Evolutionary conservation across 192 early-diverging fungal genomes (phyloP).

Genomic region (Backusella luteola): DNA sequence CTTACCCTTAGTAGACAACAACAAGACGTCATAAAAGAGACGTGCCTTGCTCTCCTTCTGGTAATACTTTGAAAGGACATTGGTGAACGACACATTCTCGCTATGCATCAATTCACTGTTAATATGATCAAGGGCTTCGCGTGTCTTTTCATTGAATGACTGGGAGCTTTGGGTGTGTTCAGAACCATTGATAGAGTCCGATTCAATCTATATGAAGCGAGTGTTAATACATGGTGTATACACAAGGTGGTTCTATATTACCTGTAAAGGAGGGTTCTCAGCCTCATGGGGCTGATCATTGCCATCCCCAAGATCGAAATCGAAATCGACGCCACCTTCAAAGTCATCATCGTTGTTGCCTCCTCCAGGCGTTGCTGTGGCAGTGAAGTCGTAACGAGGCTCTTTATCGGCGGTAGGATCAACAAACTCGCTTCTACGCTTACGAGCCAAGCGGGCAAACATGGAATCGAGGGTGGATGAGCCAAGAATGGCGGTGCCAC

Average conservation of each 20-base stretch:
- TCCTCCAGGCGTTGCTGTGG: neutral
- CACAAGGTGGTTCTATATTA: neutral
- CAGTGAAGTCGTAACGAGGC: neutral
- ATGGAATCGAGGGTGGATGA: neutral
- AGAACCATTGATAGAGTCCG: neutral
- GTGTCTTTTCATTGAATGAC: neutral
- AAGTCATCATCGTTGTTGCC: neutral
- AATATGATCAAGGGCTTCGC: neutral
- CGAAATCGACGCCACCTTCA: neutral
- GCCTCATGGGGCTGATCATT: neutral
- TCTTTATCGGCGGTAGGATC: neutral
- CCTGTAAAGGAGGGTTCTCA: neutral
- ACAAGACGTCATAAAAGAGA: conserved; percentile 91
- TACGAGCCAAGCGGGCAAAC: neutral
- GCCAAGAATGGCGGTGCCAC: conserved; percentile 13
- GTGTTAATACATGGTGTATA: neutral
- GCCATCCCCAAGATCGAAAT: neutral
- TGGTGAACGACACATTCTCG: neutral
- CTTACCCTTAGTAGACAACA: conserved; percentile 85
- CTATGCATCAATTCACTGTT: neutral
- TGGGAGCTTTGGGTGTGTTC: neutral
- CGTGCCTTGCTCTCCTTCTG: conserved; percentile 71
- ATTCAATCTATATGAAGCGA: neutral
- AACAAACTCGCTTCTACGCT: neutral
- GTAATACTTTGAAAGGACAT: conserved; percentile 35